Evolutionary conservation across 2,329 filamentous ascomycete genomes (phyloP).

Genomic region (Ceratocystis colombiana): DNA sequence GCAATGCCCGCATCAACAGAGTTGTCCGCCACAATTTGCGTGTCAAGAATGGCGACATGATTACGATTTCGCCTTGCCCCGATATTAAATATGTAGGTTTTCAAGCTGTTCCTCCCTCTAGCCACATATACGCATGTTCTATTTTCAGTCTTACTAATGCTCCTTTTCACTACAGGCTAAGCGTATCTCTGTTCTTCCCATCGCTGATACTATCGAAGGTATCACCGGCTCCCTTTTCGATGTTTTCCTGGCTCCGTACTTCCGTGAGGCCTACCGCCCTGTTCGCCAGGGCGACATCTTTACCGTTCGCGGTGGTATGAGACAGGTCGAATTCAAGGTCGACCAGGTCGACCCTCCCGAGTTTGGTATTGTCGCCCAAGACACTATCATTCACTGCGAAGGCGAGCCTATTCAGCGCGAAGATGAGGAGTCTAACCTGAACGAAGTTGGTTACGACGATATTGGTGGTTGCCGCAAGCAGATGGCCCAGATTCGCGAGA

Average conservation of each 20-base stretch:
- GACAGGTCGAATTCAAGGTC: conserved; percentile 98
- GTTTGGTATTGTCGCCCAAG: conserved; percentile 96
- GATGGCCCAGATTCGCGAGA: conserved; percentile 98
- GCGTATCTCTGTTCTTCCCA: conserved; percentile 94
- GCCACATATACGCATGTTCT: neutral
- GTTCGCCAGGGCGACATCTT: conserved; percentile 96
- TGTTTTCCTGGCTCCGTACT: conserved; percentile 98
- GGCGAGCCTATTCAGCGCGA: conserved; percentile 91
- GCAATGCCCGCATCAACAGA: conserved; percentile 93
- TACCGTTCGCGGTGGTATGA: conserved; percentile 94
- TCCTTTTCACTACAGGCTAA: conserved; percentile 59
- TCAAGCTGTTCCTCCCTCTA: neutral
- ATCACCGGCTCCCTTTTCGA: conserved; percentile 97
- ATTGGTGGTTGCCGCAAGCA: conserved; percentile 99
- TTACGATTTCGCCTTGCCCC: conserved; percentile 93
- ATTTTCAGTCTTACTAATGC: neutral
- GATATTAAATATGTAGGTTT: conserved; percentile 97
- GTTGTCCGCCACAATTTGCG: conserved; percentile 96
- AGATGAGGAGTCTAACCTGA: conserved; percentile 97
- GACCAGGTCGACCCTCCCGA: conserved; percentile 97
- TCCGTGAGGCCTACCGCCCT: conserved; percentile 96
- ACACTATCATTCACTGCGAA: conserved; percentile 98
- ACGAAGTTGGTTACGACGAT: conserved; percentile 97
- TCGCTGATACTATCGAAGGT: conserved; percentile 95
- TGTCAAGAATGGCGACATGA: conserved; percentile 95